phyloP scores from a whole-genome alignment of 2,329 filamentous ascomycete species.

The Delphinella strobiligena region DNA sequence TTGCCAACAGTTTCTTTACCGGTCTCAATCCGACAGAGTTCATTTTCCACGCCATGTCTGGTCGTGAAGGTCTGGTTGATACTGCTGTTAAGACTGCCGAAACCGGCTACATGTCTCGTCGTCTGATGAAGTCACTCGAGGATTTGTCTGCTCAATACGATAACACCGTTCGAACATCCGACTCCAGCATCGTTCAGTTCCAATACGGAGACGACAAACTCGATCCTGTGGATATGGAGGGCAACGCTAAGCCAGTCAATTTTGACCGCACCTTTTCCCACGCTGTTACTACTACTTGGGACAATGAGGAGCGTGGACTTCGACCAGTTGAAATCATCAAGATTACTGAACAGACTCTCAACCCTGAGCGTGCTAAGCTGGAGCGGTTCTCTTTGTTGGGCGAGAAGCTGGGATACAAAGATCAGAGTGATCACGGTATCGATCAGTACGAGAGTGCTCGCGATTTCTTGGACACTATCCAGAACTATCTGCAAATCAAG shows the following conservation, averaged over 20 bases:
- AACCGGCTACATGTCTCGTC: slow-evolving; percentile 97
- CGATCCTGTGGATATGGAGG: slow-evolving; percentile 97
- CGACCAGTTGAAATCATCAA: slow-evolving; percentile 60
- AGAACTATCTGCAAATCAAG: slow-evolving; percentile 48
- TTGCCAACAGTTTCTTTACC: slow-evolving; percentile 93
- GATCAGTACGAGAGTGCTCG: slow-evolving; percentile 60
- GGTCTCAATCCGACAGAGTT: slow-evolving; percentile 86
- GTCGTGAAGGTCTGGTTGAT: slow-evolving; percentile 95
- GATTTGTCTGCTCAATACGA: slow-evolving; percentile 91
- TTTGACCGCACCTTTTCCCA: slow-evolving; percentile 88
- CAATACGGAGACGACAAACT: slow-evolving; percentile 93
- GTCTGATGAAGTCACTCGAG: slow-evolving; percentile 94
- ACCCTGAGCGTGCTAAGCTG: slow-evolving; percentile 54
- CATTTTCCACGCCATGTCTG: slow-evolving; percentile 95
- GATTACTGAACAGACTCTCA: slow-evolving; percentile 56
- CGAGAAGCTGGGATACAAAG: slow-evolving; percentile 54
- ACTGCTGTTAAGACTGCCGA: slow-evolving; percentile 98
- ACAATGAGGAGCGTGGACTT: slow-evolving; percentile 62
- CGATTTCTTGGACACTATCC: slow-evolving; percentile 68
- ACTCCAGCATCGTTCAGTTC: slow-evolving; percentile 83
- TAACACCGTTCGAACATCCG: slow-evolving; percentile 84
- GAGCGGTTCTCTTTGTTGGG: slow-evolving; percentile 49
- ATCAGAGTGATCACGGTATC: slow-evolving; percentile 49
- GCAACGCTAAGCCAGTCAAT: slow-evolving; percentile 79
- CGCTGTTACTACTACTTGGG: slow-evolving; percentile 61